These are phyloP conservation scores for Theobroma grandiflorum DNA, from an alignment of 441 rosid species.

Conservation along the genomic window DNA sequence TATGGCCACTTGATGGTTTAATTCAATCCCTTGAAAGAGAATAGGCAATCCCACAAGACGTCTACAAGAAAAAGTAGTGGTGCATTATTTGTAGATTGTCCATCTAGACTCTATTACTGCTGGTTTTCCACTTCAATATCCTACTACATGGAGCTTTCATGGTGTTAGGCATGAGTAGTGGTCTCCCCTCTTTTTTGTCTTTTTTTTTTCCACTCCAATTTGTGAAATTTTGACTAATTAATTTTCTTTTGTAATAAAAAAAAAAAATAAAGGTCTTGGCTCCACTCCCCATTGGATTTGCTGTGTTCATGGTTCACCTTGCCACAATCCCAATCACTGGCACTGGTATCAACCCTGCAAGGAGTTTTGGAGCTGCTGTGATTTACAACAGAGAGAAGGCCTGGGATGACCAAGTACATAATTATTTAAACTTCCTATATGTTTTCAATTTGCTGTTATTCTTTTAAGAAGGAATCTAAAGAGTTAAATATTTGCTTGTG, in stretches of 20 bases:
- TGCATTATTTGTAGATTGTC: neutral
- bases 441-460: neutral
- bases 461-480: neutral
- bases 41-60: neutral
- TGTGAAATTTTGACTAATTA: neutral
- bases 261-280: conserved; percentile 59
- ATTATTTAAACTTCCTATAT: neutral
- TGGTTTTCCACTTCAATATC: neutral
- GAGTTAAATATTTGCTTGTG: neutral
- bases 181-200: neutral
- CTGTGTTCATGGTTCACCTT: conserved; percentile 86
- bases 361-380: conserved; percentile 86
- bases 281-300: conserved; percentile 85
- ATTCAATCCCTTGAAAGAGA: neutral
- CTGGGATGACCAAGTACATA: conserved; percentile 79
- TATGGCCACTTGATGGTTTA: neutral
- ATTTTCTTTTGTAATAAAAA: neutral
- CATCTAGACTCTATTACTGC: neutral
- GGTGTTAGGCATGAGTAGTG: neutral
- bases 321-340: conserved; percentile 86
- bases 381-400: conserved; percentile 69
- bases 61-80: neutral
- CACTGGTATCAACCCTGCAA: conserved; percentile 85
- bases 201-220: neutral
- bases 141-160: neutral